phyloP scores from a whole-genome alignment of 2,329 filamentous ascomycete genomes.

The Pseudogymnoascus sp. region DNA sequence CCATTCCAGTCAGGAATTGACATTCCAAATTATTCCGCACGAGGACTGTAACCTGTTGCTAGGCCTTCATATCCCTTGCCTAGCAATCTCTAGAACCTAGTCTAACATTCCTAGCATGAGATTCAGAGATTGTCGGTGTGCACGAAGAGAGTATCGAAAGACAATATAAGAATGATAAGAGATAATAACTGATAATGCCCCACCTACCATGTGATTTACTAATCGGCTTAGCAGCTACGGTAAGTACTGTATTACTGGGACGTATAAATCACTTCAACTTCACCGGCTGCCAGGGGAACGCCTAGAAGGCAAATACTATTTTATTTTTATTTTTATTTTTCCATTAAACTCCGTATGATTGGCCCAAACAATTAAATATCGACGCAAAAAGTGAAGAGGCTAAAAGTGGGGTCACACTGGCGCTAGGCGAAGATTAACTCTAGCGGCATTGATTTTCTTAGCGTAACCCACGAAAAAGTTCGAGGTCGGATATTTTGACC shows the following conservation, averaged over 20 bases:
- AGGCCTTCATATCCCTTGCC: no score
- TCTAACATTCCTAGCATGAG: no score
- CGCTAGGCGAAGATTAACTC: not conserved
- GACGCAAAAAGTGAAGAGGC: not conserved
- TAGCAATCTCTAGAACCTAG: no score
- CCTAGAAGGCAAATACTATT: not conserved
- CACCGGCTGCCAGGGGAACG: not conserved
- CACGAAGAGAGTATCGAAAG: no score
- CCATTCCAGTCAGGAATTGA: no score
- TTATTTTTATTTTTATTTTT: not conserved
- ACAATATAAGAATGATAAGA: no score
- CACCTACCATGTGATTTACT: no score
- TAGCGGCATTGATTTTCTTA: not conserved
- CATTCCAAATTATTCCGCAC: no score
- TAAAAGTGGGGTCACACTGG: not conserved
- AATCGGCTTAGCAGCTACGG: not conserved
- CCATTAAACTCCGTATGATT: not conserved
- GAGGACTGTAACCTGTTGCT: no score
- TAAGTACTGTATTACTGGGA: not conserved
- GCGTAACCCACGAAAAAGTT: slow-evolving; percentile 11
- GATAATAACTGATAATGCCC: not conserved
- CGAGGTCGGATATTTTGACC: slow-evolving; percentile 9
- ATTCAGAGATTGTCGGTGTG: no score
- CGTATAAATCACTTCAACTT: not conserved
- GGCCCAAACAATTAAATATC: not conserved